phyloP scores from a whole-genome alignment of 169 alveolate genomes.

The Condylostoma magnum region DNA sequence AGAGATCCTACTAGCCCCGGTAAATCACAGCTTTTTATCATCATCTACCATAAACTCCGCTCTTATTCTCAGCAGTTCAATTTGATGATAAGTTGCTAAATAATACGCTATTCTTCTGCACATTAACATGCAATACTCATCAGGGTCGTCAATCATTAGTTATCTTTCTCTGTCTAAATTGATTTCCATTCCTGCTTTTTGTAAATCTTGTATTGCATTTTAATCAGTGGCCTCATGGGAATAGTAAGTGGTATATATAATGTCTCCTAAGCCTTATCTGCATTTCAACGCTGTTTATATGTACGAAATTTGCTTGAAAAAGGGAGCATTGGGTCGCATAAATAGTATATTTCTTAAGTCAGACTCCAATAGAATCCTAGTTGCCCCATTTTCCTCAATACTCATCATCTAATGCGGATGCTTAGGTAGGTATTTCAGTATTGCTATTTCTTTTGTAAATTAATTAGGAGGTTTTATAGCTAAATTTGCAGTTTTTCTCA shows the following conservation, averaged over 20 bases:
- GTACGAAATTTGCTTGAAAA: not conserved
- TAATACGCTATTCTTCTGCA: conserved; percentile 19
- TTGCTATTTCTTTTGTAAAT: too few species aligned
- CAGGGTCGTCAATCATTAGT: too few species aligned
- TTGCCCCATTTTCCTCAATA: conserved; percentile 9
- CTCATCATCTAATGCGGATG: too few species aligned
- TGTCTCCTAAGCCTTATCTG: not conserved
- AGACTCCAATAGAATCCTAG: not conserved
- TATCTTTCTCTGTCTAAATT: too few species aligned
- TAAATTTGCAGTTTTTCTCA: too few species aligned
- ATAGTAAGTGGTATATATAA: not conserved
- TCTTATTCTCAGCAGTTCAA: conserved; percentile 33
- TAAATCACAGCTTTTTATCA: conserved; percentile 33
- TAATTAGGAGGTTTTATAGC: too few species aligned
- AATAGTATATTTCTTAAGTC: not conserved
- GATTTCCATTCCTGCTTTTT: conserved; percentile 11
- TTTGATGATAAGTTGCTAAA: not conserved
- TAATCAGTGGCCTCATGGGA: not conserved
- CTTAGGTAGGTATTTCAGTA: too few species aligned
- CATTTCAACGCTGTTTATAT: not conserved
- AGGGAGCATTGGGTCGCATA: not conserved
- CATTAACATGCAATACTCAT: not conserved
- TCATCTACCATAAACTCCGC: conserved; percentile 38
- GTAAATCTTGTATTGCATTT: not conserved
- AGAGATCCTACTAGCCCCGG: conserved; percentile 25